Evolutionary conservation across 176 grass and related monocot genomes (phyloP).

Genomic region (Lolium rigidum): DNA sequence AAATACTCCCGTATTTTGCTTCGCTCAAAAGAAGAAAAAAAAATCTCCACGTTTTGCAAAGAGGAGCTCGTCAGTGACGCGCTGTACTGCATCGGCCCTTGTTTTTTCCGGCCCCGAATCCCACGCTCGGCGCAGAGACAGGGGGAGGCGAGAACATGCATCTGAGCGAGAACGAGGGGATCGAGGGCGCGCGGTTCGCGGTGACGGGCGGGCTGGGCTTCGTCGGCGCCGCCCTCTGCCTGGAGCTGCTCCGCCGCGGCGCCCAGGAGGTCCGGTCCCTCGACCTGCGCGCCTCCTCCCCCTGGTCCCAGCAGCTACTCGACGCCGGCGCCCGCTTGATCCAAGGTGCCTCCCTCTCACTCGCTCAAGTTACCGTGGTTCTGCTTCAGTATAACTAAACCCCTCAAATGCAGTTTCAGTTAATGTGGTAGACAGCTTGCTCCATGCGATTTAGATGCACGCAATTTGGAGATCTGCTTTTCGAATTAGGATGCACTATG

Average conservation of each 20-base stretch:
- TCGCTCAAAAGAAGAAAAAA: too few relatives aligned
- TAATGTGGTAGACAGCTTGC: background rate
- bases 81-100: too few relatives aligned
- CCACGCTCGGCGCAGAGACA: background rate
- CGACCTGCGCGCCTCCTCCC: slow-evolving; percentile 63
- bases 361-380: background rate
- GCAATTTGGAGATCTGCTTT: background rate
- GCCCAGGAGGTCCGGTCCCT: slow-evolving; percentile 78
- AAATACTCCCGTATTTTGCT: too few relatives aligned
- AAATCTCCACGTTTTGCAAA: too few relatives aligned
- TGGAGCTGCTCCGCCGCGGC: slow-evolving; percentile 74
- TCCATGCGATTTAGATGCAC: background rate
- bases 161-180: slow-evolving; percentile 80
- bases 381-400: background rate
- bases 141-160: slow-evolving; percentile 49
- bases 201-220: slow-evolving; percentile 89
- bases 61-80: too few relatives aligned
- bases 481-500: background rate
- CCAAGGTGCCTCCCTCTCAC: slow-evolving; percentile 47
- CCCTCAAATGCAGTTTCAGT: background rate
- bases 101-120: slow-evolving; percentile 18
- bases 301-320: slow-evolving; percentile 60
- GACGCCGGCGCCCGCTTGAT: slow-evolving; percentile 61
- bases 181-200: slow-evolving; percentile 71
- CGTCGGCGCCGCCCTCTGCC: slow-evolving; percentile 77